Percentiles rank a stretch among this genome's conserved stretches.
These are phyloP conservation scores for Chytridium lagenaria DNA, from an alignment of 371 early-diverging fungal genomes.

Conservation along the genomic window DNA sequence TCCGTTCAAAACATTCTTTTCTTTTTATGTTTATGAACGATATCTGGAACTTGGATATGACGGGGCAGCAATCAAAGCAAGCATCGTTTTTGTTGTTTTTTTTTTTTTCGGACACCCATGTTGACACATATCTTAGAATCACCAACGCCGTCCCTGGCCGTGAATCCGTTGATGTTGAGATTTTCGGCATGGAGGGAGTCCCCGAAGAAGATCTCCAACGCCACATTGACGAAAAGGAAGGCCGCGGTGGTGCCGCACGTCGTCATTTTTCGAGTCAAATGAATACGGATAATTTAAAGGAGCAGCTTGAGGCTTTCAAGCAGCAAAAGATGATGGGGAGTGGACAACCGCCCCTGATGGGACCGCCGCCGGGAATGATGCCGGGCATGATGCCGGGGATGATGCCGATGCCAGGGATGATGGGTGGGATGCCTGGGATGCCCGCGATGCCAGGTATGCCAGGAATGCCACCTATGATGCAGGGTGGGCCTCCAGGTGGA, in stretches of 20 bases:
- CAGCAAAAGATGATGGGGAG: conserved; percentile 39
- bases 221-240: conserved; percentile 62
- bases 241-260: conserved; percentile 24
- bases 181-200: conserved; percentile 95
- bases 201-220: conserved; percentile 81
- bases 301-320: conserved; percentile 49
- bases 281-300: conserved; percentile 39
- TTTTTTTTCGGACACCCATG: background rate
- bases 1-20: too few species aligned
- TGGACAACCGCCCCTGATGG: background rate
- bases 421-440: conserved; percentile 22
- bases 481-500: conserved; percentile 9
- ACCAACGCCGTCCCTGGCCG: conserved; percentile 88
- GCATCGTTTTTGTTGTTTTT: background rate
- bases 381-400: conserved; percentile 30
- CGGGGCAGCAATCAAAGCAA: background rate
- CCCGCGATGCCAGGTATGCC: conserved; percentile 26
- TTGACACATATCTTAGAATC: conserved; percentile 60
- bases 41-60: too few species aligned
- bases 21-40: too few species aligned
- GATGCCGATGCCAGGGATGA: conserved; percentile 33
- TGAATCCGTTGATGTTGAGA: conserved; percentile 85
- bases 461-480: conserved; percentile 25
- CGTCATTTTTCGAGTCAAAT: conserved; percentile 23
- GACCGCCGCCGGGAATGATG: conserved; percentile 1